A percentile compares a stretch with the other conserved stretches of the same genome.
Conservation (phyloP, 1,284 basidiomycete species). For the Boletus semigastroideus region DNA sequence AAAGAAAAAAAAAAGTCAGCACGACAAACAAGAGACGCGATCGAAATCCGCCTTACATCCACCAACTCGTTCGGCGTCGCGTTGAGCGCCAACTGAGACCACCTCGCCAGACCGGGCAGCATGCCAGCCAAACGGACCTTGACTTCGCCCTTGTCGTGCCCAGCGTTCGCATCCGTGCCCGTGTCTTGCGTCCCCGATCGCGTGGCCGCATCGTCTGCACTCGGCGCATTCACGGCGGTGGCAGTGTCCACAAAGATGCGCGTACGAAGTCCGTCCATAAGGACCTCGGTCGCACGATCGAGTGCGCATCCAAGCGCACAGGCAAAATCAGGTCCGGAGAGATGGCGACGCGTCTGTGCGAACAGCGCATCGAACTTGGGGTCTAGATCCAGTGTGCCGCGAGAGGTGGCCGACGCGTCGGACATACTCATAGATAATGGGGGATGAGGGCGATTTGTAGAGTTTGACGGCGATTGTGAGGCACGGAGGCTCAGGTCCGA, state of each 20-base stretch:
- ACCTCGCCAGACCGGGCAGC: constrained; percentile 74
- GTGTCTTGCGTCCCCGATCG: constrained; percentile 25
- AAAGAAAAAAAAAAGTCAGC: neutral
- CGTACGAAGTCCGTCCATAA: constrained; percentile 54
- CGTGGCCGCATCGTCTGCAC: constrained; percentile 5
- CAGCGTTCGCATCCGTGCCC: neutral
- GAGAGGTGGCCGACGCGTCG: constrained; percentile 25
- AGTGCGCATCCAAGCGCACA: constrained; percentile 66
- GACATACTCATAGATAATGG: neutral
- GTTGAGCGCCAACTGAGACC: constrained; percentile 71
- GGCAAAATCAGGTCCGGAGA: constrained; percentile 70
- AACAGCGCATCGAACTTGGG: constrained; percentile 63
- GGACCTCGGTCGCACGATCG: constrained; percentile 60
- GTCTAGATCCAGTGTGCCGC: constrained; percentile 36
- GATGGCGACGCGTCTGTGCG: constrained; percentile 63
- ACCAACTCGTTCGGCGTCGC: constrained; percentile 80
- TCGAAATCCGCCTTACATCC: constrained; percentile 55
- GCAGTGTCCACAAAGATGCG: constrained; percentile 48
- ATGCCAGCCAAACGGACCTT: constrained; percentile 70
- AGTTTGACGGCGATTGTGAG: constrained; percentile 13
- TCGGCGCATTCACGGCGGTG: constrained; percentile 24
- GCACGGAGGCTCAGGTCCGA: constrained; percentile 18
- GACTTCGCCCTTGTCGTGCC: constrained; percentile 41
- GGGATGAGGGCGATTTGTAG: neutral
- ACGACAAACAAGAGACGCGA: neutral